Evolutionary conservation across 495 filamentous ascomycete species (phyloP).

Genomic region (Annulohypoxylon nitens): DNA sequence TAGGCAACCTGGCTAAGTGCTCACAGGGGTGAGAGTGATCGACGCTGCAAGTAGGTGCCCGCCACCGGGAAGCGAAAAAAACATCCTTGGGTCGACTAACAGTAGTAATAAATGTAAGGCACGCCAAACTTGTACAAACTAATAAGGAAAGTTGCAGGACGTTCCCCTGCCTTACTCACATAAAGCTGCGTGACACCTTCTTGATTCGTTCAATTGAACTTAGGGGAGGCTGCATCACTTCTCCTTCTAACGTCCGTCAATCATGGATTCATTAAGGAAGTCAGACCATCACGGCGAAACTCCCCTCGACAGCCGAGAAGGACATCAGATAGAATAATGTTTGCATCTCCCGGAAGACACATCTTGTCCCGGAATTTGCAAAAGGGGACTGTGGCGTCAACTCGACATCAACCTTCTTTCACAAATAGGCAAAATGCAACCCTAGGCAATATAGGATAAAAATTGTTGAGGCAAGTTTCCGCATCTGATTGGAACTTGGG

Average conservation of each 20-base stretch:
- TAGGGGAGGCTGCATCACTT: conserved; percentile 28
- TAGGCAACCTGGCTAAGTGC: conserved; percentile 16
- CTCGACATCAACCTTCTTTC: conserved; percentile 26
- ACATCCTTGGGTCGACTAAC: conserved; percentile 4
- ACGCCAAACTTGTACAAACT: conserved; percentile 27
- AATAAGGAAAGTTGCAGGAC: conserved; percentile 37
- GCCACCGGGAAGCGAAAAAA: conserved; percentile 33
- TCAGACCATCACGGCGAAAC: conserved; percentile 29
- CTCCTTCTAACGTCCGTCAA: conserved; percentile 21
- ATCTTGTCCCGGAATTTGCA: background rate
- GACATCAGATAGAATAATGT: conserved; percentile 16
- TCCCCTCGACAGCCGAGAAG: conserved; percentile 16
- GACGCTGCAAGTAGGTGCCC: conserved; percentile 27
- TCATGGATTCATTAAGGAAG: conserved; percentile 28
- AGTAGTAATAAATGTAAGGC: conserved; percentile 42
- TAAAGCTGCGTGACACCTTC: conserved; percentile 41
- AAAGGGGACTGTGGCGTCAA: conserved; percentile 23
- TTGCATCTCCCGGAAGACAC: conserved; percentile 7
- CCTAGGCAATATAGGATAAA: conserved; percentile 42
- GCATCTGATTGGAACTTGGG: conserved; percentile 37
- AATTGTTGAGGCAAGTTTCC: conserved; percentile 30
- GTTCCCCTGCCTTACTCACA: conserved; percentile 25
- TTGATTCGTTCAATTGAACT: conserved; percentile 24
- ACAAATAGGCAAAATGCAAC: conserved; percentile 47
- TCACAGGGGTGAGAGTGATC: conserved; percentile 20